These are phyloP conservation scores for Paecilomyces sp. DNA, from an alignment of 2,329 filamentous ascomycete species.

Conservation along the genomic window DNA sequence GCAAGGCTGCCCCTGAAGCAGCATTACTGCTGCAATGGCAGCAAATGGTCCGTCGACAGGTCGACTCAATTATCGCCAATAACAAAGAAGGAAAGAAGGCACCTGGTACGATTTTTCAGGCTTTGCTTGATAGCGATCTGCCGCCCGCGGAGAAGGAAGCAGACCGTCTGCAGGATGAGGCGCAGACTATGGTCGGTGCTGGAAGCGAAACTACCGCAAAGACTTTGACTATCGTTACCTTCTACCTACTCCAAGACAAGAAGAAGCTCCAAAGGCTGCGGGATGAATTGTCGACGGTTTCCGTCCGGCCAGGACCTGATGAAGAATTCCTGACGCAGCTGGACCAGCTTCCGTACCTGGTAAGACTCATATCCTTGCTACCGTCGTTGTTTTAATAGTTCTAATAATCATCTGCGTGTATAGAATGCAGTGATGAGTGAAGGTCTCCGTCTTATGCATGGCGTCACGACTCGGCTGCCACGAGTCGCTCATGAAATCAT, in stretches of 20 bases:
- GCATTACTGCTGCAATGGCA: conserved; percentile 4
- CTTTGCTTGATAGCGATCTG: conserved; percentile 25
- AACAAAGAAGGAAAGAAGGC: neutral
- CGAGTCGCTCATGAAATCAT: conserved; percentile 22
- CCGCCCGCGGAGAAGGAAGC: conserved; percentile 29
- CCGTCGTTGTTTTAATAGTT: neutral
- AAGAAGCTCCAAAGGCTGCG: conserved; percentile 13
- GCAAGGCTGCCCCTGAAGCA: conserved; percentile 2
- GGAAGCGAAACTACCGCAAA: conserved; percentile 30
- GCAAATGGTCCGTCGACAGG: conserved; percentile 1
- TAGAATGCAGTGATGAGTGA: conserved; percentile 26
- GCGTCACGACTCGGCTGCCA: conserved; percentile 21
- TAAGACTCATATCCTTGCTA: conserved; percentile 1
- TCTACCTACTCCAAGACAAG: conserved; percentile 19
- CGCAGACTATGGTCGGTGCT: conserved; percentile 21
- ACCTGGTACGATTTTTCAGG: conserved; percentile 18
- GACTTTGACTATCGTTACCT: conserved; percentile 21
- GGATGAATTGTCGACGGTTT: conserved; percentile 22
- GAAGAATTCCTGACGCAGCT: conserved; percentile 20
- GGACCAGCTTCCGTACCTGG: conserved; percentile 36
- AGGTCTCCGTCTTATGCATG: conserved; percentile 24
- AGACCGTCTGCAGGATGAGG: conserved; percentile 25
- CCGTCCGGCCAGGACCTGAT: conserved; percentile 3
- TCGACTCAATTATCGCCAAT: neutral
- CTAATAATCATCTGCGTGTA: neutral